Percentiles rank a stretch among this genome's conserved stretches.
These are phyloP conservation scores for Tetraselmis chui DNA, from an alignment of 139 green algal genomes.

Conservation along the genomic window DNA sequence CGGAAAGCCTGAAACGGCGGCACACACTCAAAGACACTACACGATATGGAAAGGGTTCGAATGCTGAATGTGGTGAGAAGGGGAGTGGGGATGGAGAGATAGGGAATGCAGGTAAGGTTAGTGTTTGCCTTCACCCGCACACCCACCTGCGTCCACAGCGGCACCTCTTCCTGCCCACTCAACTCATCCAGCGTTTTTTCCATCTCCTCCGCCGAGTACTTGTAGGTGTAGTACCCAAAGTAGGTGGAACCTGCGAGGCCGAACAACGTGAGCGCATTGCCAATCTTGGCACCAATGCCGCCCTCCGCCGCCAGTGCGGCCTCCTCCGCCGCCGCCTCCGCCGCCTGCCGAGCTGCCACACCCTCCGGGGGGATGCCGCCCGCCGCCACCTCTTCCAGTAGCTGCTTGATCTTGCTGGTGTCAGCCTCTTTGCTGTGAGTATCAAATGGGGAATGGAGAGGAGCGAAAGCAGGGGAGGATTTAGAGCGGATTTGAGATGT, in stretches of 20 bases:
- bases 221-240: constrained; percentile 61
- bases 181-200: constrained; percentile 30
- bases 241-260: constrained; percentile 30
- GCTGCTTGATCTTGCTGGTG: background rate
- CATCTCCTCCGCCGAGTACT: constrained; percentile 34
- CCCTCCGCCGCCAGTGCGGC: background rate
- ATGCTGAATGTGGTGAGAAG: no score
- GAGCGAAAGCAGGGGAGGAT: no score
- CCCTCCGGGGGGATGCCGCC: background rate
- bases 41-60: no score
- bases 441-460: no score
- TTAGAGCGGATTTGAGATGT: no score
- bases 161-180: constrained; percentile 17
- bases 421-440: background rate
- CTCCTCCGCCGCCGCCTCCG: background rate
- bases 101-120: no score
- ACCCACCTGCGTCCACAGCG: background rate
- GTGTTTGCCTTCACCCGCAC: no score
- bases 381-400: background rate
- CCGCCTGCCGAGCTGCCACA: no score
- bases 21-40: no score
- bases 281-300: background rate
- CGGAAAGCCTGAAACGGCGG: no score
- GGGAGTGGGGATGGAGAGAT: no score
- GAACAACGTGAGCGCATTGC: constrained; percentile 17